A percentile compares a stretch with the other conserved stretches of the same genome.
These are phyloP conservation scores for Fusarium mangiferae DNA, from an alignment of 2,329 filamentous ascomycete genomes.

Conservation along the genomic window DNA sequence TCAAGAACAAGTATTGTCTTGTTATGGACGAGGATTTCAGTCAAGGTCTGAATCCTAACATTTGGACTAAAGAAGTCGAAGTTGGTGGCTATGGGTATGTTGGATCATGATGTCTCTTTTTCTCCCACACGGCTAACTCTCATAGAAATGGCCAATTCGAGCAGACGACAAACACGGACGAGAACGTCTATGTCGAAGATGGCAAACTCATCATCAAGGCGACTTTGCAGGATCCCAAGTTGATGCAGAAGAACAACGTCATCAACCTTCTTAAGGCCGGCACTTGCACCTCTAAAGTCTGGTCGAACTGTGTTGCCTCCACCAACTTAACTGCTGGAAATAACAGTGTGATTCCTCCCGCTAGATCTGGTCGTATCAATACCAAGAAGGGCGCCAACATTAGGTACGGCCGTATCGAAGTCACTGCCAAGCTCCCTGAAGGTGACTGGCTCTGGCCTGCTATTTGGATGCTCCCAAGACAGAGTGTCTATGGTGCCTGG, in stretches of 20 bases:
- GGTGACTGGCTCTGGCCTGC: constrained; percentile 93
- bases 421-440: constrained; percentile 77
- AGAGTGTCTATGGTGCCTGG: constrained; percentile 79
- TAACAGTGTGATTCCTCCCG: constrained; percentile 79
- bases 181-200: constrained; percentile 79
- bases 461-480: constrained; percentile 88
- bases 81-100: constrained; percentile 80
- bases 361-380: constrained; percentile 81
- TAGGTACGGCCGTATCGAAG: constrained; percentile 84
- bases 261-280: constrained; percentile 75
- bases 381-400: constrained; percentile 76
- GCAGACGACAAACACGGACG: constrained; percentile 74
- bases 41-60: constrained; percentile 63
- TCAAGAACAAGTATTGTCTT: constrained; percentile 78
- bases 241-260: constrained; percentile 73
- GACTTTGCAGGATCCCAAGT: constrained; percentile 75
- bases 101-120: background rate
- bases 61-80: constrained; percentile 81
- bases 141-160: constrained; percentile 83
- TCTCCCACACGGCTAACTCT: background rate
- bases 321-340: constrained; percentile 80
- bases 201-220: constrained; percentile 79
- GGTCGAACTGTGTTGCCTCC: constrained; percentile 70
- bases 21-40: constrained; percentile 75
- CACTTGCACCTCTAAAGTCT: constrained; percentile 70